These are phyloP conservation scores for Solanum phureja DNA, from an alignment of 257 asterid species.

Conservation along the genomic window DNA sequence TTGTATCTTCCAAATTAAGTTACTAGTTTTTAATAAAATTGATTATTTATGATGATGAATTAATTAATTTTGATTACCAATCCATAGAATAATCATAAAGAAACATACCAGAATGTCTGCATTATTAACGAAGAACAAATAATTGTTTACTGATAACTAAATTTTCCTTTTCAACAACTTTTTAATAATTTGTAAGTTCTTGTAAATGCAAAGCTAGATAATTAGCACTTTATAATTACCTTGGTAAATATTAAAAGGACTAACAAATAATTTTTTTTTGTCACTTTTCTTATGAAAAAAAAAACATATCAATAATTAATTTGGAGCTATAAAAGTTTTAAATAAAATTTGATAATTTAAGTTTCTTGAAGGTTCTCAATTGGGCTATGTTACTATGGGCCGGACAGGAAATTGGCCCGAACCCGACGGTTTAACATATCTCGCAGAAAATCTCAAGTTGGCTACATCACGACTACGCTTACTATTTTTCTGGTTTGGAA, in stretches of 20 bases:
- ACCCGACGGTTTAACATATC: background rate
- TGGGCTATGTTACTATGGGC: background rate
- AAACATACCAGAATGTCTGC: background rate
- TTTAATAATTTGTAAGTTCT: background rate
- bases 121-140: background rate
- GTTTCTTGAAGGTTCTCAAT: background rate
- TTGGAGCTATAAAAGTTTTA: background rate
- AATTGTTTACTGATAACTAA: background rate
- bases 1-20: background rate
- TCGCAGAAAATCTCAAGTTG: background rate
- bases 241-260: background rate
- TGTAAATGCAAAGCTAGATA: background rate
- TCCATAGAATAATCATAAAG: background rate
- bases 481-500: background rate
- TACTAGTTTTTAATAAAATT: background rate
- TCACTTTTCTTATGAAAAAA: background rate
- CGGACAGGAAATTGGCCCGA: background rate
- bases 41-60: background rate
- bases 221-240: background rate
- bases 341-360: background rate
- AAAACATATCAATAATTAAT: background rate
- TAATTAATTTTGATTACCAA: background rate
- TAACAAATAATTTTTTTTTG: background rate
- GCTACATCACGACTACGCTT: fast-evolving
- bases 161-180: background rate